Conservation (phyloP, 176 grass and related monocot genomes). For the Hsuehochloa calcarea region DNA sequence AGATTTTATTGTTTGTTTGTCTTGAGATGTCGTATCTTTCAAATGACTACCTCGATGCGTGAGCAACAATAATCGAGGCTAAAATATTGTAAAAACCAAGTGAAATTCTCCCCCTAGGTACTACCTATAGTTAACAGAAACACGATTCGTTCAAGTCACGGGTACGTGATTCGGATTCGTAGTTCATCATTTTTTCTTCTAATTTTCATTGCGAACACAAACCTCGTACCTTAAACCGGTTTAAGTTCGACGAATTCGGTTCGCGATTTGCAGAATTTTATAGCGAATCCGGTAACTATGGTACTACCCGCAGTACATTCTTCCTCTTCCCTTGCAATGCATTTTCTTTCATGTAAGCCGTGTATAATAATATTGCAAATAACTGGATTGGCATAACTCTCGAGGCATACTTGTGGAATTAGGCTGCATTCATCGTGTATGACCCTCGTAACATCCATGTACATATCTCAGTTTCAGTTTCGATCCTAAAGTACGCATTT, state of each 20-base stretch:
- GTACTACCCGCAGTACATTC: no score
- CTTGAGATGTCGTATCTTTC: conserved; percentile 21
- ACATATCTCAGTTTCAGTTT: neutral
- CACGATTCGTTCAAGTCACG: no score
- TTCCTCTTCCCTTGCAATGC: neutral
- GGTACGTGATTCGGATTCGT: no score
- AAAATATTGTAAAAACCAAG: neutral
- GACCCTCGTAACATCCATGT: conserved; percentile 24
- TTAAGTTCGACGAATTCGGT: no score
- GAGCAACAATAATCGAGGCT: neutral
- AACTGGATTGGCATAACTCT: neutral
- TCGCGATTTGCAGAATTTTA: no score
- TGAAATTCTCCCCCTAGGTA: neutral
- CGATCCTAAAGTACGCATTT: neutral
- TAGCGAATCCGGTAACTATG: no score
- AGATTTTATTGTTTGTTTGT: neutral
- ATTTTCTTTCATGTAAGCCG: neutral
- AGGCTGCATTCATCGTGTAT: neutral
- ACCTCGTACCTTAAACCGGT: no score
- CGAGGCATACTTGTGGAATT: neutral
- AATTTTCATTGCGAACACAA: no score
- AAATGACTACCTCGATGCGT: neutral
- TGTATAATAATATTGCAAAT: neutral
- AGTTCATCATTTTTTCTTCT: no score
- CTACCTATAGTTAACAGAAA: no score